phyloP scores from a whole-genome alignment of 2,329 filamentous ascomycete genomes.

The Aureobasidium sp. region DNA sequence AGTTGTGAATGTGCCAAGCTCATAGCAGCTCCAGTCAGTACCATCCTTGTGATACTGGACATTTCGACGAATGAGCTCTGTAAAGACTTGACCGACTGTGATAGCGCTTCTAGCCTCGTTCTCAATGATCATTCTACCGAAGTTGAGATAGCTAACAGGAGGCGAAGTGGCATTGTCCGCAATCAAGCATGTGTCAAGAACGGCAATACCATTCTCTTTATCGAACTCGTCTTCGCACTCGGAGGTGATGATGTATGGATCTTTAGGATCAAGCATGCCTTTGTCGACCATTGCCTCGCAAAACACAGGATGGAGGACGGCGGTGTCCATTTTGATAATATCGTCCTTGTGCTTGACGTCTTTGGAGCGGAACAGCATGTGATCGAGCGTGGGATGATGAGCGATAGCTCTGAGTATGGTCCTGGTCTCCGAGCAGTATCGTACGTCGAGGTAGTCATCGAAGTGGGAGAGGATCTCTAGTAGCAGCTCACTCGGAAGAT shows the following conservation, averaged over 20 bases:
- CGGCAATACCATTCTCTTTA: background rate
- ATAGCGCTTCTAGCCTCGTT: background rate
- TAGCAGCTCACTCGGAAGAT: background rate
- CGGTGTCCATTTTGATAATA: background rate
- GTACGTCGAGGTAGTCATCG: background rate
- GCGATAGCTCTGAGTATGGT: background rate
- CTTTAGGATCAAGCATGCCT: background rate
- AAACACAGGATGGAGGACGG: background rate
- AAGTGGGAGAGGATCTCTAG: background rate
- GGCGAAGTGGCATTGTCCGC: background rate
- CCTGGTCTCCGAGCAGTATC: background rate
- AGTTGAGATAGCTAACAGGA: background rate
- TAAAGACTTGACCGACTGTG: background rate
- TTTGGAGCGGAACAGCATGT: background rate
- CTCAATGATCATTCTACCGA: background rate
- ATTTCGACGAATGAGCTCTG: background rate
- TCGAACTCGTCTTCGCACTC: background rate
- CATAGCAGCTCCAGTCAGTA: background rate
- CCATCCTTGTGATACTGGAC: background rate
- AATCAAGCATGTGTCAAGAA: background rate
- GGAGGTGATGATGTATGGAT: background rate
- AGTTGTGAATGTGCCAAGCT: background rate
- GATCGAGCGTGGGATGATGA: background rate
- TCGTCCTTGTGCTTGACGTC: background rate
- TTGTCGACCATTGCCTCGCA: background rate